phyloP scores from a whole-genome alignment of 345 rosid genomes.

The Eucalyptus pumila region DNA sequence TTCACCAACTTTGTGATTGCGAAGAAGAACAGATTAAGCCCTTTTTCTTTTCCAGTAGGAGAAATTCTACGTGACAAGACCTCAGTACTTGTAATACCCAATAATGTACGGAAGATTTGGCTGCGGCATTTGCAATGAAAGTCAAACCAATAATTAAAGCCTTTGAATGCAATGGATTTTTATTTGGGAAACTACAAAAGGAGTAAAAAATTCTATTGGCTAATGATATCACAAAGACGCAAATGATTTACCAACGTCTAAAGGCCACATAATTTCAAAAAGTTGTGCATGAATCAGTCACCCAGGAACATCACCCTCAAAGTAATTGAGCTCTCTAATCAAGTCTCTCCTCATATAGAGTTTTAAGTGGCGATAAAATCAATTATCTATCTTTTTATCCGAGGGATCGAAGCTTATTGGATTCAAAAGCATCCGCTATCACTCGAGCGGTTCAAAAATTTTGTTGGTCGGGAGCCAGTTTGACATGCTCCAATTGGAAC shows the following conservation, averaged over 20 bases:
- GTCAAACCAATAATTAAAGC: neutral
- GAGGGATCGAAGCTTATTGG: neutral
- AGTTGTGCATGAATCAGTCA: neutral
- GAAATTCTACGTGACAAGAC: too few species aligned
- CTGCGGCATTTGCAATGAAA: neutral
- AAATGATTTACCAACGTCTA: neutral
- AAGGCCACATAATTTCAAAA: neutral
- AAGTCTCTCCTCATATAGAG: neutral
- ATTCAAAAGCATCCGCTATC: neutral
- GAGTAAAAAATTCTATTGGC: neutral
- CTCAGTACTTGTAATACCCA: too few species aligned
- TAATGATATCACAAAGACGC: neutral
- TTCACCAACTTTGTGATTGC: too few species aligned
- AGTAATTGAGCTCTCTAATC: neutral
- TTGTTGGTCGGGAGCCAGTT: neutral
- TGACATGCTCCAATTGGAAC: neutral
- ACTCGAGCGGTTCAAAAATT: neutral
- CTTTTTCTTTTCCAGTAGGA: too few species aligned
- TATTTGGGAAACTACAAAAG: neutral
- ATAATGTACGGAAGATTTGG: too few species aligned
- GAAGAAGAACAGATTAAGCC: too few species aligned
- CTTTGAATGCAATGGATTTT: neutral
- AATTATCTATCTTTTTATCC: neutral
- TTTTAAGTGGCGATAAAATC: neutral
- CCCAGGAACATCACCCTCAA: neutral